Base-by-base conservation (phyloP, 257 asterid species). In the Mitragyna speciosa region DNA sequence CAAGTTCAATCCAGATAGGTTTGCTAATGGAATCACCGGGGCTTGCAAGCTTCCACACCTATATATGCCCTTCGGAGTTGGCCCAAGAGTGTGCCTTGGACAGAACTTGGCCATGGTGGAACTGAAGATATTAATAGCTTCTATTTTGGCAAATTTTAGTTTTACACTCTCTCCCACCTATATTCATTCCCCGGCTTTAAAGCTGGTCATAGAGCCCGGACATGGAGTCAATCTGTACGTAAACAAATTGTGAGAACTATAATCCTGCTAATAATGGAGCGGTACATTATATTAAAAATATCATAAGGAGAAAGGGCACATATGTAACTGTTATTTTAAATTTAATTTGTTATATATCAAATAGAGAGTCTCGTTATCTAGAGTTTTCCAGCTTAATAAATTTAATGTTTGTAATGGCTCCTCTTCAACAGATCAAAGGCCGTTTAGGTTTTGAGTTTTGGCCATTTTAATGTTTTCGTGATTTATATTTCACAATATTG, bases 41-140 rank as follows among this genome's bases (percentile, higher is more conserved):
- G 91, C 93, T 1, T 89, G 93, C 83, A 88, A 86, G 82, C 79
- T 33, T 72, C 93, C 89, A 0, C 77, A 73, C 61, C 75, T 86
- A 6, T 89, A 86, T 77, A 64, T 88, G 84, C 88, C 90, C 0
- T 86, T 86, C 2, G 90, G 91, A 36, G 82, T 85, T 80, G 90
- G 90, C 63, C 91, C 82, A 33, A 84, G 90, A 0, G 80, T 85
- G 64, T 88, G 90, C 54, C 61, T 89, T 2, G 93, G 90, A 10
- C 89, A 86, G 67, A 84, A 89, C 52, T 71, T 89, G 70, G 90
- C 93, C 24, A 79, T 82, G 86, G 84, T 86, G 43, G 91, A 89
- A 80, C 87, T 88, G 11, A 89, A 89, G 80, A 31, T 88, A 63
- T 61, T 86, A 0, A 69, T 88, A 70, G 65, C 88, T 7, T 81